These are phyloP conservation scores for Meyerozyma guilliermondii DNA, from an alignment of 1,139 yeast genomes.

Conservation along the genomic window DNA sequence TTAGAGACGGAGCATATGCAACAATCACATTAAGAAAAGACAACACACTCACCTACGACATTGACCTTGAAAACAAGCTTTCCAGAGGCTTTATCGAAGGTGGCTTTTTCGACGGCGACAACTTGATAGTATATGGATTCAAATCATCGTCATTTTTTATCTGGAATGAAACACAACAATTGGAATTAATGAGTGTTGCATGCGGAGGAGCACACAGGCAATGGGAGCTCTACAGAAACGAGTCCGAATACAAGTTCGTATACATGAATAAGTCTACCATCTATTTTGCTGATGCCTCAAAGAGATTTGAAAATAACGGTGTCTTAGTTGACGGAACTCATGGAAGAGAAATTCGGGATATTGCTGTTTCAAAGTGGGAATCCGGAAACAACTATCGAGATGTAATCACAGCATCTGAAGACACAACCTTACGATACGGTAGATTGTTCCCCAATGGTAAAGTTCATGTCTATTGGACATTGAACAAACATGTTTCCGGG, in stretches of 20 bases:
- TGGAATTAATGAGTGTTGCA: constrained; percentile 61
- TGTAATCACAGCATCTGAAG: constrained; percentile 82
- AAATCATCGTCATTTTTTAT: constrained; percentile 72
- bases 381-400: constrained; percentile 6
- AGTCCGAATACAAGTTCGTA: constrained; percentile 25
- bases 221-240: constrained; percentile 51
- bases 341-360: constrained; percentile 80
- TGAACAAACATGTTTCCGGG: constrained; percentile 84
- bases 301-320: constrained; percentile 21
- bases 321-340: constrained; percentile 60
- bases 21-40: constrained; percentile 19
- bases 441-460: constrained; percentile 37
- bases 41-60: constrained; percentile 15
- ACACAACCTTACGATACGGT: constrained; percentile 67
- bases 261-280: constrained; percentile 55
- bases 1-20: constrained; percentile 63
- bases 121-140: constrained; percentile 72
- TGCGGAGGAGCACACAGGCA: constrained; percentile 93
- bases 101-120: constrained; percentile 41
- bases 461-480: constrained; percentile 49
- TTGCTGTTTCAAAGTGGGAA: constrained; percentile 40
- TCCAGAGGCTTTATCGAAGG: constrained; percentile 83
- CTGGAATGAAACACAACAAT: constrained; percentile 77
- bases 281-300: constrained; percentile 21
- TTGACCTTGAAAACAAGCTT: constrained; percentile 57